Evolutionary conservation across 345 rosid species (phyloP).

Genomic region (Hirschfeldia incana): DNA sequence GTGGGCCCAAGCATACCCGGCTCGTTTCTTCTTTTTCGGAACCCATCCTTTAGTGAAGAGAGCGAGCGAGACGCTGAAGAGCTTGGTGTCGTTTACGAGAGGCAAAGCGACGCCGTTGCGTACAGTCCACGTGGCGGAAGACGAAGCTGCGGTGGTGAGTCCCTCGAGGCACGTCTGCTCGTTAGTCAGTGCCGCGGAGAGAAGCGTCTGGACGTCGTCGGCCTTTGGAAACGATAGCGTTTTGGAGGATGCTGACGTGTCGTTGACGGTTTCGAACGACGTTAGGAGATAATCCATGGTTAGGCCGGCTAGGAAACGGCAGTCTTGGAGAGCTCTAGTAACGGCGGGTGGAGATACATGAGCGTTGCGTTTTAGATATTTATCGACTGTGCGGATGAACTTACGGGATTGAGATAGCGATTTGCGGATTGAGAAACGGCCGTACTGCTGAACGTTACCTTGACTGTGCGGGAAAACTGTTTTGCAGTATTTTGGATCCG

Average conservation of each 20-base stretch:
- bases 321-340: conserved; percentile 72
- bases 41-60: conserved; percentile 75
- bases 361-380: conserved; percentile 45
- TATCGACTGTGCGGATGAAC: conserved; percentile 51
- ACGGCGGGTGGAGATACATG: conserved; percentile 46
- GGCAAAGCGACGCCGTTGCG: conserved; percentile 51
- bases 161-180: conserved; percentile 81
- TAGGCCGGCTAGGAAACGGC: conserved; percentile 55
- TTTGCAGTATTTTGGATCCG: conserved; percentile 63
- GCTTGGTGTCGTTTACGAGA: conserved; percentile 72
- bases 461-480: conserved; percentile 51
- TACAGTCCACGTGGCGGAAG: conserved; percentile 51
- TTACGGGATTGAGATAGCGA: conserved; percentile 64
- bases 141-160: conserved; percentile 44
- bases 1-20: conserved; percentile 41
- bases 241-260: conserved; percentile 32
- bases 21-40: conserved; percentile 52
- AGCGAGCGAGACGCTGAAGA: conserved; percentile 72
- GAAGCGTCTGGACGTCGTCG: conserved; percentile 68
- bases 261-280: conserved; percentile 49
- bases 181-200: conserved; percentile 79
- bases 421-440: conserved; percentile 58
- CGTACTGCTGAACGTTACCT: conserved; percentile 53
- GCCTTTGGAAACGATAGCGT: conserved; percentile 49
- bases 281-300: conserved; percentile 60